Conservation (phyloP, 768 basidiomycete species). For the Rubroboletus pulcherrimus region DNA sequence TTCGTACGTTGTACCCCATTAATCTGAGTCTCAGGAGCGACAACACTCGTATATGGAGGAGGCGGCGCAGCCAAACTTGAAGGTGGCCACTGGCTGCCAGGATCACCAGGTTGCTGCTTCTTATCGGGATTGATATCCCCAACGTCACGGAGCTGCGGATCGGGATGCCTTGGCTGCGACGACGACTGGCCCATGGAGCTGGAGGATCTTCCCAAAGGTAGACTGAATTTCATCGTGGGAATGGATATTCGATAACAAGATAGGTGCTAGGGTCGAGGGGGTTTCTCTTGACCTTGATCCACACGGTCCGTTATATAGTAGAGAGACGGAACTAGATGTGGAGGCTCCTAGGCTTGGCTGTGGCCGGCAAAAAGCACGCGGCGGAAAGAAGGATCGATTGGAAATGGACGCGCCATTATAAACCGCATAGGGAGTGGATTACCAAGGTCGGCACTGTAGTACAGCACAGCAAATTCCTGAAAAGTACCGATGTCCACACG, state of each 20-base stretch:
- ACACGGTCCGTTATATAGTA: neutral
- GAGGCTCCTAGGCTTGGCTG: neutral
- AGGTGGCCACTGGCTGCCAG: neutral
- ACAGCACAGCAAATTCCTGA: no score
- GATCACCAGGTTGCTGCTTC: neutral
- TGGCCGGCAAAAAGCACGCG: no score
- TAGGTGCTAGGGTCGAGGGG: neutral
- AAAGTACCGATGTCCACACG: no score
- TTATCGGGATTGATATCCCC: neutral
- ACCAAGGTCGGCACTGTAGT: no score
- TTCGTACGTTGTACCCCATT: neutral
- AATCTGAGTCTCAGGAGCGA: conserved; percentile 4
- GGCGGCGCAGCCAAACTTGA: conserved; percentile 12
- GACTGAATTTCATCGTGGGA: neutral
- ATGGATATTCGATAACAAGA: neutral
- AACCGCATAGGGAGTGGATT: no score
- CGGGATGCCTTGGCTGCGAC: conserved; percentile 4
- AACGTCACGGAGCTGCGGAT: conserved; percentile 6
- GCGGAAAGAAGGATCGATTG: no score
- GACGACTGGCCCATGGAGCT: conserved; percentile 11
- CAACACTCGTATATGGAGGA: conserved; percentile 24
- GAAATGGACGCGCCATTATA: no score
- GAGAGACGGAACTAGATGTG: neutral
- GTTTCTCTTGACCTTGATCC: no score
- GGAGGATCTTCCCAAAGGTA: conserved; percentile 3